Base-by-base conservation (phyloP, 306 rosid genomes). In the Acmispon strigosus region DNA sequence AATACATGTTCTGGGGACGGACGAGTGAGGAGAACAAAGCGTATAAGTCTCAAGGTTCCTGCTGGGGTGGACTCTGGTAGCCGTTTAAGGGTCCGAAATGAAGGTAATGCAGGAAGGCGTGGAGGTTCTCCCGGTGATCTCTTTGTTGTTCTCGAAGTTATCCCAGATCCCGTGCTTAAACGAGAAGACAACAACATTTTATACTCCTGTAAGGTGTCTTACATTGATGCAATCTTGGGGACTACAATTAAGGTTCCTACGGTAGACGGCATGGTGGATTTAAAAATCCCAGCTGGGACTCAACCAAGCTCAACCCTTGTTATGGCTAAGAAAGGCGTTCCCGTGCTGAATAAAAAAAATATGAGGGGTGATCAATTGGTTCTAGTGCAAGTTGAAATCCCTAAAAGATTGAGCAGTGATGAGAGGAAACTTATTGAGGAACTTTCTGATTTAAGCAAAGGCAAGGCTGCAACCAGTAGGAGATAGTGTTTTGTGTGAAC, bases 341-440 rank as follows among this genome's bases (percentile, higher is more conserved):
- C 99, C 2, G 45, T 84, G 49, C 87, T 94, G 64, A 94, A 94
- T 56, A 94, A 89, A 70, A 89, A 78, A 83, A 94, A 87, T 16
- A 77, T 89, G 90, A 89, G 99, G 74, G 99, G 99, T 9, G 99
- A 94, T 78, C 99, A 94, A 76, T 87, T 94, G 80, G 99, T 94
- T 12, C 86, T 95, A 0, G 99, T 94, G 75, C 99, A 94, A 89
- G 96, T 94, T 41, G 99, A 94, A 77, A 94, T 94, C 57, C 99
- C 99, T 6, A 94, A 94, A 71, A 84, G 85, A 77, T 57, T 94
- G 58, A 89, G 90, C 89, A 74, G 56, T 16, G 96, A 89, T 6
- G 99, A 94, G 84, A 84, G 70, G 75, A 91, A 94, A 86, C 90
- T 94, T 32, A 72, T 94, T 0, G 92, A 91, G 76, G 96, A 94